Conservation (phyloP, 352 stramenopile species). For the Blastocystis sp. region DNA sequence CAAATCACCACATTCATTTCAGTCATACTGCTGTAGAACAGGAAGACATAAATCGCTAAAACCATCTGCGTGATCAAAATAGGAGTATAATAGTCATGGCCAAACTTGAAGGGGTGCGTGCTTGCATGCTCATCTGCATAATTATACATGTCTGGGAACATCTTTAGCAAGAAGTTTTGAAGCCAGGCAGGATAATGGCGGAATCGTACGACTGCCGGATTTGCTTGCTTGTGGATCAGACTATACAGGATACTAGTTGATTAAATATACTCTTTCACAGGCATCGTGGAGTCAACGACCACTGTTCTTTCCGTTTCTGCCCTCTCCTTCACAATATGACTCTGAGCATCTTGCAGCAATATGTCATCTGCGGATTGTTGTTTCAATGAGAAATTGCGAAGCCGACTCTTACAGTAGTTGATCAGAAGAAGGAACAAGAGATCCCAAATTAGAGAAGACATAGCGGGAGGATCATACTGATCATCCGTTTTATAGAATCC, state of each 20-base stretch:
- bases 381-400: background rate
- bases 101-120: constrained; percentile 47
- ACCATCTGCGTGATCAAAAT: constrained; percentile 26
- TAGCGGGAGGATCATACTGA: background rate
- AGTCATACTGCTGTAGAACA: constrained; percentile 41
- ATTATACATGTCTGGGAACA: constrained; percentile 41
- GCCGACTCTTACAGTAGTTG: background rate
- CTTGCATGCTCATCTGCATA: background rate
- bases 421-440: constrained; percentile 37
- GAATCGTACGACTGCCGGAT: constrained; percentile 16
- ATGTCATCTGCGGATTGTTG: background rate
- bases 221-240: constrained; percentile 3
- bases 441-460: constrained; percentile 34
- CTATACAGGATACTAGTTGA: background rate
- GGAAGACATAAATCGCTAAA: background rate
- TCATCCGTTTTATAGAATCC: constrained; percentile 51
- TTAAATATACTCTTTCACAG: constrained; percentile 10
- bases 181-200: background rate
- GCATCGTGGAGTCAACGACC: constrained; percentile 8
- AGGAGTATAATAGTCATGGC: constrained; percentile 26
- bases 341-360: background rate
- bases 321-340: background rate
- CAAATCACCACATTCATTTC: background rate
- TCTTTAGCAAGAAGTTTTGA: constrained; percentile 11
- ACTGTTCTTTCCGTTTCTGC: background rate